Evolutionary conservation across 148 eudicot species (phyloP).

Genomic region (Vaccinium macrocarpon): DNA sequence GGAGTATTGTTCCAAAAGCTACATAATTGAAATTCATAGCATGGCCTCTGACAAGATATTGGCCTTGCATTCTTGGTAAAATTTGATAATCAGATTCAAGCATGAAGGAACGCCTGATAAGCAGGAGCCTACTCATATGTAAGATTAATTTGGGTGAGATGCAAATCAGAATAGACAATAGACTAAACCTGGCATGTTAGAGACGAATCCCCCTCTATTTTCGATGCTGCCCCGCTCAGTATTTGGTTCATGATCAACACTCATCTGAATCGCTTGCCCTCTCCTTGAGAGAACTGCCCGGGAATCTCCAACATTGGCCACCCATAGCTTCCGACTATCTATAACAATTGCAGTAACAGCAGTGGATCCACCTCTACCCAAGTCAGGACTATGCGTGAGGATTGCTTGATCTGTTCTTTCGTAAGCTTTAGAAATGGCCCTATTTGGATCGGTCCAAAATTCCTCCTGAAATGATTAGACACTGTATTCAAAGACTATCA

Average conservation of each 20-base stretch:
- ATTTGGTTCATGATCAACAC: conserved; percentile 72
- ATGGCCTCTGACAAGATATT: background rate
- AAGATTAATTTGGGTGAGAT: background rate
- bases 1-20: background rate
- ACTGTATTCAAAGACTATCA: background rate
- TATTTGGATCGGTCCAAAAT: conserved; percentile 58
- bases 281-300: conserved; percentile 67
- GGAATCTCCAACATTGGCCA: conserved; percentile 83
- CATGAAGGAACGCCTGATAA: background rate
- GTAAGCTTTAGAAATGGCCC: conserved; percentile 63
- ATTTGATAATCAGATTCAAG: background rate
- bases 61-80: background rate
- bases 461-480: conserved; percentile 40
- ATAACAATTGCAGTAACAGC: conserved; percentile 76
- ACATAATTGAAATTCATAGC: background rate
- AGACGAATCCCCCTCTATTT: conserved; percentile 7
- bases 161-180: conserved; percentile 3
- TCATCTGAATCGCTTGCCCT: conserved; percentile 64
- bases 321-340: conserved; percentile 53
- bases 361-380: conserved; percentile 84
- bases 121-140: background rate
- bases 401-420: conserved; percentile 70
- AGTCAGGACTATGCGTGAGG: conserved; percentile 59
- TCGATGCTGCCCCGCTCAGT: conserved; percentile 59
- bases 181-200: conserved; percentile 11